Base-by-base conservation (phyloP, 2,329 filamentous ascomycete species). In the Trichoderma sp. region DNA sequence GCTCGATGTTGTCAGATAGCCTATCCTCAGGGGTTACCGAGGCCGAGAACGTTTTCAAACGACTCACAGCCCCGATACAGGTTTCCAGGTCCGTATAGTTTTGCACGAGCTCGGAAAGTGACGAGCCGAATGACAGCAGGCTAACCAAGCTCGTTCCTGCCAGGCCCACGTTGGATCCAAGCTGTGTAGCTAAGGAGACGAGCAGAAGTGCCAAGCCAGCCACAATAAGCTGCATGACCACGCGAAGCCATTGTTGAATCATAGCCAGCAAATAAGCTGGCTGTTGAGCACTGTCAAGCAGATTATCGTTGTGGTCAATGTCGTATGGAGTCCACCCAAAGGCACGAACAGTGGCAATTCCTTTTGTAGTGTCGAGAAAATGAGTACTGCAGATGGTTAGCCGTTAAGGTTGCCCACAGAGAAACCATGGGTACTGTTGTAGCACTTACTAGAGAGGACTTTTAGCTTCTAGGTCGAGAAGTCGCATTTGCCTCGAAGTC, bases 401-500 rank as follows among this genome's bases (percentile, higher is more conserved):
- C 24, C 58, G 36, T 39, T 15, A 15, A 39, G 15, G 15, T 39
- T 39, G 18, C 36, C 15, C 12, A 39, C 12, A 39, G 15, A 39
- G 36, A 39, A 39, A 1, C 3, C 3, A 39, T 14, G 15, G 36
- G 36, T 39, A 15, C 36, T 15, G 24, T 7, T 36, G 30, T n/a
- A 18, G 24, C 32, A 26, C 58, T 62, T 62, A 62, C 58, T 73
- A 74, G 2, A 73, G 58, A 1, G 87, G 87, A 1, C 84, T 84
- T 74, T 90, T 89, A 3, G 86, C 84, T 76, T 90, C 88, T 3
- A 91, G 82, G 63, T 90, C 88, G 30, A 91, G 77, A 32, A 88
- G 82, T 56, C 88, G 83, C n/a, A 91, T 78, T 77, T 90, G 88
- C 1, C 88, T 82, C 2, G 87, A 89, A 0, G 88, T 90, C 0